Percentiles rank a stretch among this genome's conserved stretches.
phyloP scores from a whole-genome alignment of 2,329 filamentous ascomycete species.

The Diaporthe sp. region DNA sequence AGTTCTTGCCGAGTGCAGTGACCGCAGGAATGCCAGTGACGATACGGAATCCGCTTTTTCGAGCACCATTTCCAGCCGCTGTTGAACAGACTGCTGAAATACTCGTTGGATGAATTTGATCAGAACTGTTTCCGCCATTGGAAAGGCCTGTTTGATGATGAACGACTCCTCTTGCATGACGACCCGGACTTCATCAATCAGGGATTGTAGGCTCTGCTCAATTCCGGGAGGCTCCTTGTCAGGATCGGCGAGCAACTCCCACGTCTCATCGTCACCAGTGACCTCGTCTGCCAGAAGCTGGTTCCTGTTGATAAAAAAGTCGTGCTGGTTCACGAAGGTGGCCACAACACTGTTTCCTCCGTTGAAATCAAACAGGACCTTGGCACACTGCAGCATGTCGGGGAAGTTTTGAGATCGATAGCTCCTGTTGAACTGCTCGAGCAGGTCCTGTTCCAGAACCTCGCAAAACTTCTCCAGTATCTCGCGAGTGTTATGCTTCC shows the following conservation, averaged over 20 bases:
- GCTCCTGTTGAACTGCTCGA: constrained; percentile 98
- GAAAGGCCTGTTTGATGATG: constrained; percentile 96
- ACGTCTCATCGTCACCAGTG: constrained; percentile 79
- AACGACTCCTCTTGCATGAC: constrained; percentile 97
- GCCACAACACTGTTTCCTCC: constrained; percentile 96
- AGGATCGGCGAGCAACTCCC: constrained; percentile 94
- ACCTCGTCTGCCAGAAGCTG: constrained; percentile 93
- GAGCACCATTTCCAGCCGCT: constrained; percentile 93
- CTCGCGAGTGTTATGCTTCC: constrained; percentile 80
- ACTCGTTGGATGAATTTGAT: constrained; percentile 94
- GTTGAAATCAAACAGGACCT: constrained; percentile 95
- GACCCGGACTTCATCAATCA: constrained; percentile 94
- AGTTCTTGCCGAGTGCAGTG: constrained; percentile 88
- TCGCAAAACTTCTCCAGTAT: constrained; percentile 98
- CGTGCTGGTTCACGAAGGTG: constrained; percentile 97
- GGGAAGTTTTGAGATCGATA: constrained; percentile 96
- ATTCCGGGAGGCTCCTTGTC: constrained; percentile 93
- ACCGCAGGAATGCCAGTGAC: constrained; percentile 90
- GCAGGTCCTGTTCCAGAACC: constrained; percentile 91
- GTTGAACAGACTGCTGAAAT: constrained; percentile 98
- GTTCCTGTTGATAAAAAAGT: constrained; percentile 98
- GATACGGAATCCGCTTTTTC: constrained; percentile 95
- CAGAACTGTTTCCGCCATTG: constrained; percentile 94
- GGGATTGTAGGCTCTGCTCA: constrained; percentile 90
- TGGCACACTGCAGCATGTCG: constrained; percentile 97